phyloP scores from a whole-genome alignment of 106 monocot genomes.

The Allium fistulosum region DNA sequence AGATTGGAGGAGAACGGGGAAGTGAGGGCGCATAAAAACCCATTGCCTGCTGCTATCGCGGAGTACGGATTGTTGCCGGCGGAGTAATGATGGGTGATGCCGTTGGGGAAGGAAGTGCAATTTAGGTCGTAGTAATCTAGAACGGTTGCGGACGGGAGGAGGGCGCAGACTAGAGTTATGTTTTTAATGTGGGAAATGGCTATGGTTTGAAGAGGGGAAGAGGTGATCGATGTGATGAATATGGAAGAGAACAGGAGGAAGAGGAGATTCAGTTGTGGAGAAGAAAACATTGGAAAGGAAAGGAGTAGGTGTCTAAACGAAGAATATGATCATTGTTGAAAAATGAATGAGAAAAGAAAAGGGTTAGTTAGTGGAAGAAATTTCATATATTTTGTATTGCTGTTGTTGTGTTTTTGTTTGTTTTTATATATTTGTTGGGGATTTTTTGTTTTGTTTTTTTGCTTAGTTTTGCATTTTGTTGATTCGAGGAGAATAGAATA shows the following conservation, averaged over 20 bases:
- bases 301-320: neutral
- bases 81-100: slow-evolving; percentile 20
- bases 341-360: neutral
- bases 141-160: slow-evolving; percentile 16
- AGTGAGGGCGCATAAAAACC: slow-evolving; percentile 69
- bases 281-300: slow-evolving; percentile 23
- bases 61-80: slow-evolving; percentile 31
- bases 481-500: too few relatives aligned
- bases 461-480: too few relatives aligned
- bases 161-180: slow-evolving; percentile 59
- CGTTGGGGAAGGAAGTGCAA: slow-evolving; percentile 41
- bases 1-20: neutral
- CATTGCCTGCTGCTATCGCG: slow-evolving; percentile 70
- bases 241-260: slow-evolving; percentile 5
- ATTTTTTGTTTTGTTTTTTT: too few relatives aligned
- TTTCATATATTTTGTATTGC: too few relatives aligned
- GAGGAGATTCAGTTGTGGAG: slow-evolving; percentile 1
- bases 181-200: slow-evolving; percentile 33
- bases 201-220: slow-evolving; percentile 48
- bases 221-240: neutral
- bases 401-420: too few relatives aligned
- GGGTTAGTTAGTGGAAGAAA: neutral
- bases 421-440: too few relatives aligned
- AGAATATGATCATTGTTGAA: slow-evolving; percentile 9
- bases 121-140: slow-evolving; percentile 22